Evolutionary conservation across 495 filamentous ascomycete genomes (phyloP), one percentile per base, ranked within the genome.

Genomic region (Xylaria scruposa): DNA sequence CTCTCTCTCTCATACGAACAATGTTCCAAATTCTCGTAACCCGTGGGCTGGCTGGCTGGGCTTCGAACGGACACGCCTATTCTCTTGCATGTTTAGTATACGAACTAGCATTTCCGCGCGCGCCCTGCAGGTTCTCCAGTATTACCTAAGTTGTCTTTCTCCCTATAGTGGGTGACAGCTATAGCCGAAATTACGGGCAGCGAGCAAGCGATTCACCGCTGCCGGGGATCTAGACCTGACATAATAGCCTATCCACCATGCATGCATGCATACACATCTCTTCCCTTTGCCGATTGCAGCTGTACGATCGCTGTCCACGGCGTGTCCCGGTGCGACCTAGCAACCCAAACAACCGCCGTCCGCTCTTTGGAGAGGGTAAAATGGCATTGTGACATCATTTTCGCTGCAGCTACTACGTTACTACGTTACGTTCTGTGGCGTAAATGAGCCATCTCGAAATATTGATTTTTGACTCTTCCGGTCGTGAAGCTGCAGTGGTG

Each of bases 371-470:
- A 68, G 51, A 17, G 10, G 42, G 9, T 6, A 15, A 29, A 19
- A 7, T 54, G 51, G 47, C 26, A 68, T 33, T 13, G 65, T 68
- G 33, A 51, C 65, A 58, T 42, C 36, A 59, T 63, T 33, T 21
- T 5, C 7, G 17, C 42, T 62, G n/a, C 54, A 42, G 29, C 26
- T 64, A 17, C 44, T 21, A 70, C 68, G 68, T 70, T 54, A 64
- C 68, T 33, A 70, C 68, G 68, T 70, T 54, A 64, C 68, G 46
- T 64, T 63, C 17, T 29, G 59, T 42, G 49, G 46, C 59, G 44
- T 15, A 29, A 29, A 29, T 13, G 21, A 15, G 33, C 68, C 36
- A 40, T 29, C 38, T 26, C 26, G 1, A 33, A 51, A 49, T 58
- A 58, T 33, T 51, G 63, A 31, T 1, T 51, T 46, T 24, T 36